phyloP scores from a whole-genome alignment of 768 basidiomycete species.

The Tylopilus rubrobrunneus region DNA sequence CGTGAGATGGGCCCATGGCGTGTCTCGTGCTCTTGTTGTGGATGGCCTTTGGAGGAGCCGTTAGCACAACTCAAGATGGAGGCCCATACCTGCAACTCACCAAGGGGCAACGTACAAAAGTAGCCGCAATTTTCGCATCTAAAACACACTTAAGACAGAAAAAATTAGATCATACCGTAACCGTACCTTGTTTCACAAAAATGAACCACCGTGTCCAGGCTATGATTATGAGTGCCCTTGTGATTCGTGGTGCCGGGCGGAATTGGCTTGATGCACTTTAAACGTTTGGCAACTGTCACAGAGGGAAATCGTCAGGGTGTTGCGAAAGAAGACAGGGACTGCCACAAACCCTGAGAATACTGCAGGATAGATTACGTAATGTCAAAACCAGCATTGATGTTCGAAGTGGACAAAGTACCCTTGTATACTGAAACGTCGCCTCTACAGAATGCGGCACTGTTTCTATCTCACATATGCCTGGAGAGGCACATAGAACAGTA shows the following conservation, averaged over 20 bases:
- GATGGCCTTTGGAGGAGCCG: slow-evolving; percentile 39
- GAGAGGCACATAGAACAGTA: slow-evolving; percentile 36
- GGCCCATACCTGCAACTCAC: slow-evolving; percentile 26
- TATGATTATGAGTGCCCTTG: slow-evolving; percentile 47
- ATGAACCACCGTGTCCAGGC: slow-evolving; percentile 44
- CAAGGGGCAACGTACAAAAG: slow-evolving; percentile 53
- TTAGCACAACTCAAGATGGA: neutral
- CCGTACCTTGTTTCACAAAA: slow-evolving; percentile 49
- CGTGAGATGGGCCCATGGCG: slow-evolving; percentile 61
- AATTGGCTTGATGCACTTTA: slow-evolving; percentile 47
- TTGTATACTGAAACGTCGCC: slow-evolving; percentile 65
- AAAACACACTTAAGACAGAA: neutral
- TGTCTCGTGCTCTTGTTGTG: slow-evolving; percentile 60
- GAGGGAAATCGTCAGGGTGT: neutral
- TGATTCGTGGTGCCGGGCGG: slow-evolving; percentile 42
- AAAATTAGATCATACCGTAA: neutral
- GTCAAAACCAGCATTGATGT: neutral
- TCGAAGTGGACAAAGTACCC: slow-evolving; percentile 35
- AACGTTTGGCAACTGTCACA: slow-evolving; percentile 43
- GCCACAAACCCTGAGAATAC: slow-evolving; percentile 50
- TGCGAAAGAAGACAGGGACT: neutral
- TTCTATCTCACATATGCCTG: slow-evolving; percentile 57
- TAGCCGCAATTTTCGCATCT: slow-evolving; percentile 58
- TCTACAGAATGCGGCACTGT: slow-evolving; percentile 50
- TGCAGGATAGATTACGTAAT: slow-evolving; percentile 16